phyloP scores from a whole-genome alignment of 2,329 filamentous ascomycete species.

The Colletotrichum tropicale region DNA sequence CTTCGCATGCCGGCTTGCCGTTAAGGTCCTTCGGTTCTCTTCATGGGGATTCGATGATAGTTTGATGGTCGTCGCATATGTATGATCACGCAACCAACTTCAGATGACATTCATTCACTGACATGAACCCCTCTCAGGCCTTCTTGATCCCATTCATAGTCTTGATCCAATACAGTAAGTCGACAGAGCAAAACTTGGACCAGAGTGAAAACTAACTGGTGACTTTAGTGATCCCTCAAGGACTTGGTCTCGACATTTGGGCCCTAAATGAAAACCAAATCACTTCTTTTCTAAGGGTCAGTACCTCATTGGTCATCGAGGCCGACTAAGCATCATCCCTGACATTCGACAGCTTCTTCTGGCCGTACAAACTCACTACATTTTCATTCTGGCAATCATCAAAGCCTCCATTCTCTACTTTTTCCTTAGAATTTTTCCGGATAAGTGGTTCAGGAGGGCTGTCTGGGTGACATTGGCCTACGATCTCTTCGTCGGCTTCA shows the following conservation, averaged over 20 bases:
- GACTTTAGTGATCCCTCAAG: slow-evolving; percentile 30
- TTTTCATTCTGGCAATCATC: slow-evolving; percentile 34
- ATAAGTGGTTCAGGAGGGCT: slow-evolving; percentile 24
- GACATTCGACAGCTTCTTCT: slow-evolving; percentile 34
- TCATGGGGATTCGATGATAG: not conserved
- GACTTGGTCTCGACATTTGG: slow-evolving; percentile 57
- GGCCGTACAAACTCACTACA: slow-evolving; percentile 36
- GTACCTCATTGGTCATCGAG: not conserved
- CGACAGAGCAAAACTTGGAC: rapidly evolving
- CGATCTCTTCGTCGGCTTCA: slow-evolving; percentile 19
- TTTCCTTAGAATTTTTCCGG: slow-evolving; percentile 39
- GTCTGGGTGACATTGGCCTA: slow-evolving; percentile 22
- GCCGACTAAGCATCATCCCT: slow-evolving; percentile 29
- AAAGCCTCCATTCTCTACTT: slow-evolving; percentile 39
- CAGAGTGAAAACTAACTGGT: not conserved
- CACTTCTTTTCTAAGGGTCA: not conserved
- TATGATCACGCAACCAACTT: not conserved
- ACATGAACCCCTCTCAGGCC: not conserved
- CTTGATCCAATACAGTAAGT: not conserved
- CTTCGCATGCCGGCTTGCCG: not conserved
- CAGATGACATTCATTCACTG: not conserved
- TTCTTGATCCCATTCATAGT: not conserved
- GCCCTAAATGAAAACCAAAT: slow-evolving; percentile 27
- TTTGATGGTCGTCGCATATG: not conserved
- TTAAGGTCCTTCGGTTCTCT: not conserved